Evolutionary conservation across 2,329 filamentous ascomycete genomes (phyloP).

Genomic region (Trichophyton equinum): DNA sequence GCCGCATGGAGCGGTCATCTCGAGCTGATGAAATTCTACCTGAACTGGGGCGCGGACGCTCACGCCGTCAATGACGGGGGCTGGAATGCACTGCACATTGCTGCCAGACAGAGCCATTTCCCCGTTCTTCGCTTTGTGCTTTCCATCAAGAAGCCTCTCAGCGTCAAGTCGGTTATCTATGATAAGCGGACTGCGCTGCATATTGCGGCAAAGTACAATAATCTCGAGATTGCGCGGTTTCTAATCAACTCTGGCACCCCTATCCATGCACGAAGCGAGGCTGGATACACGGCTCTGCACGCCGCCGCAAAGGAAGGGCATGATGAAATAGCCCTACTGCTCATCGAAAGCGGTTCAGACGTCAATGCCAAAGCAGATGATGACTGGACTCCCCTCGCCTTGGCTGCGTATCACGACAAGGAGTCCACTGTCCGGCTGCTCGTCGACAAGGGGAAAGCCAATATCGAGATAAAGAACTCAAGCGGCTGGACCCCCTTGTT

Average conservation of each 20-base stretch:
- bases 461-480: slow-evolving; percentile 11
- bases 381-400: slow-evolving; percentile 14
- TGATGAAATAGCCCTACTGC: slow-evolving; percentile 12
- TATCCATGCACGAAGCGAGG: background rate
- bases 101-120: background rate
- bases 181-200: slow-evolving; percentile 5
- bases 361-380: slow-evolving; percentile 12
- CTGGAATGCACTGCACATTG: slow-evolving; percentile 3
- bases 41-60: slow-evolving; percentile 3
- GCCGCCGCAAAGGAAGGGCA: slow-evolving; percentile 14
- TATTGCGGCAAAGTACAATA: slow-evolving; percentile 3
- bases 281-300: slow-evolving; percentile 1
- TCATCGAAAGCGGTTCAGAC: slow-evolving; percentile 15
- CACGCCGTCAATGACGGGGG: background rate
- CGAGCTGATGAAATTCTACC: background rate
- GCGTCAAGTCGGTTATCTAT: background rate
- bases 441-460: slow-evolving; percentile 11
- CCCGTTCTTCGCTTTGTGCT: background rate
- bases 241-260: background rate
- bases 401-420: slow-evolving; percentile 13
- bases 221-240: background rate
- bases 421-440: slow-evolving; percentile 12
- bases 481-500: slow-evolving; percentile 8
- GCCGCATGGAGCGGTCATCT: slow-evolving; percentile 1
- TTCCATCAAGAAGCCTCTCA: background rate